A percentile compares a stretch with the other conserved stretches of the same genome.
Conservation (phyloP, 2,329 filamentous ascomycete species). For the Fusarium nematophilum region DNA sequence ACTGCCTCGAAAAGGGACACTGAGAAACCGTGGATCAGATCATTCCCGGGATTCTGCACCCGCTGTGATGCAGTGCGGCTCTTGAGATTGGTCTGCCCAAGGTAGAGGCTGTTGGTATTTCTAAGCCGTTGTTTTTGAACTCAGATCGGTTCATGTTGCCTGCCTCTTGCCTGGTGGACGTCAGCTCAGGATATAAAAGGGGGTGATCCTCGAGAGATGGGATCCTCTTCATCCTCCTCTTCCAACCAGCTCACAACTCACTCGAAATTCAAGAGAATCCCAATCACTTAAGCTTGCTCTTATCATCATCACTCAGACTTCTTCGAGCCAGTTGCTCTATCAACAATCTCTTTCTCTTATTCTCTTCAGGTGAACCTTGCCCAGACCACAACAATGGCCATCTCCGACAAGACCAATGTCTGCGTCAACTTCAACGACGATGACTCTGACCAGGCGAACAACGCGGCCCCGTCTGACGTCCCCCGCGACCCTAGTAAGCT, state of each 20-base stretch:
- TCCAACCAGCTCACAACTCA: conserved; percentile 1
- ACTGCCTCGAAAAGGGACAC: conserved; percentile 3
- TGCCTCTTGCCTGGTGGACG: conserved; percentile 6
- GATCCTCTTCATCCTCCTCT: neutral
- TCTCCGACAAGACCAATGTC: conserved; percentile 1
- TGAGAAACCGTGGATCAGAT: conserved; percentile 31
- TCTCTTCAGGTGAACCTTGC: neutral
- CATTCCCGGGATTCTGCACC: conserved; percentile 7
- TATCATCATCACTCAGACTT: neutral
- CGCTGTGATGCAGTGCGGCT: conserved; percentile 22
- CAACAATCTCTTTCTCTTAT: neutral
- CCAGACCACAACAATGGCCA: conserved; percentile 19
- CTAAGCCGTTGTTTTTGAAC: neutral
- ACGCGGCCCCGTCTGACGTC: conserved; percentile 4
- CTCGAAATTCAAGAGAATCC: neutral
- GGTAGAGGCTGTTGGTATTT: neutral
- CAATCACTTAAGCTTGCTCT: neutral
- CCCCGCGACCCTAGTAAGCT: conserved; percentile 30
- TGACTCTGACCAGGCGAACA: conserved; percentile 22
- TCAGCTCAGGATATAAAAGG: conserved; percentile 14
- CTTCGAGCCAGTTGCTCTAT: neutral
- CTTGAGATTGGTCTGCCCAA: neutral
- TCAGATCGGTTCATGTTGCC: neutral
- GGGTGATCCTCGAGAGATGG: neutral
- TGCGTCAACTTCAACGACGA: conserved; percentile 6